Percentiles rank a stretch among this genome's conserved stretches.
These are phyloP conservation scores for Amphicarpaea edgeworthii DNA, from an alignment of 306 rosid species.

Conservation along the genomic window DNA sequence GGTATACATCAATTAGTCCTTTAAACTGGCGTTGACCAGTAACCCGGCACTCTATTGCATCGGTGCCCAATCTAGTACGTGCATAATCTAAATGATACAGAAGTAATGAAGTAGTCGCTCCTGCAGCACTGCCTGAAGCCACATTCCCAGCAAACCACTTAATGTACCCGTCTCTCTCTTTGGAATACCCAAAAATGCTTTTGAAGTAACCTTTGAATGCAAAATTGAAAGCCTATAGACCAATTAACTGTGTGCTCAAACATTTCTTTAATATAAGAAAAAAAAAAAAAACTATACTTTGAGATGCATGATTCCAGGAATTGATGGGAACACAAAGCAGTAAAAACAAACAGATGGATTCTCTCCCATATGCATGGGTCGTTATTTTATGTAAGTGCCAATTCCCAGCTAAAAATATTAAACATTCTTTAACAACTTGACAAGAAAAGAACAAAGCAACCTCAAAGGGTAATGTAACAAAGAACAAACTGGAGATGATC, in stretches of 20 bases:
- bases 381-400: conserved; percentile 2
- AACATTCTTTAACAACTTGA: not conserved
- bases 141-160: conserved; percentile 97
- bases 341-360: conserved; percentile 3
- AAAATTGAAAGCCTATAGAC: conserved; percentile 98
- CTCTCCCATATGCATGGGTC: not conserved
- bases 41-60: conserved; percentile 55
- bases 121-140: conserved; percentile 99
- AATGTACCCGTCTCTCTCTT: conserved; percentile 88
- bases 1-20: conserved; percentile 84
- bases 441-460: conserved; percentile 8
- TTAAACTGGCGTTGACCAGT: conserved; percentile 74
- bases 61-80: conserved; percentile 90
- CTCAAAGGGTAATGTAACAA: not conserved
- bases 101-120: conserved; percentile 86
- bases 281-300: not conserved
- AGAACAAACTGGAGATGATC: conserved; percentile 33
- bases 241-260: conserved; percentile 77
- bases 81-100: conserved; percentile 96
- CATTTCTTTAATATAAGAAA: conserved; percentile 37
- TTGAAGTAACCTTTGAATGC: conserved; percentile 99
- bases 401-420: conserved; percentile 8
- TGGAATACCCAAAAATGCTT: conserved; percentile 79
- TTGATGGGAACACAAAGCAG: conserved; percentile 17
- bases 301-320: conserved; percentile 10